Base-by-base conservation (phyloP, 176 grass and related monocot genomes). In the Metroxylon sagu region DNA sequence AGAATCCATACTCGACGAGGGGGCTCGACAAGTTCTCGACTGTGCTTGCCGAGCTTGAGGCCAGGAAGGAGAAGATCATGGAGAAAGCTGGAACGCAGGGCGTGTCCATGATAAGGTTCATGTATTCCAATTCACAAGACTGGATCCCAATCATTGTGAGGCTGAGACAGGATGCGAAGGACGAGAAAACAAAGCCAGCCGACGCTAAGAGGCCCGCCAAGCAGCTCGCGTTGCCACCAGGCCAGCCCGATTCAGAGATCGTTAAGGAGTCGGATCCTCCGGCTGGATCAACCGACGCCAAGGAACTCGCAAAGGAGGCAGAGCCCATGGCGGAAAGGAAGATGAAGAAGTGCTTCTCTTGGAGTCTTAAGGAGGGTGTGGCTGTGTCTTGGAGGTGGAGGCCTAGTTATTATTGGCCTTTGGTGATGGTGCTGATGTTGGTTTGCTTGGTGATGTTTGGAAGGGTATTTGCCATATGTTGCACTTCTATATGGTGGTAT, bases 11-110 rank as follows among this genome's bases (percentile, higher is more conserved):
- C 59, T 73, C 70, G 8, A 16, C 50, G 1, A 17, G 58, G 17
- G 70, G 70, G 25, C 59, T 54, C 18, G 59, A 73, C 18, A 73
- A 73, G 57, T 73, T 53, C 29, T 39, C 70, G 14, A 31, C 70
- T 1, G 14, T 73, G 49, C 14, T 73, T 26, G 49, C 59, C 50
- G 70, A 73, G 12, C 70, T 73, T 59, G 28, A 73, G 58, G 58
- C 70, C 27, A 28, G 50, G 49, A 51, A 50, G 17, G 59, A 51
- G 5, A 43, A 48, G 50, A 43, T 73, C 18, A 6, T 62, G 59
- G 70, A 49, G 5, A 53, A n/a, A 26, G 49, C 58, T 1, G 65
- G 65, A 17, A 55, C 65, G 19, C 23, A 53, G 25, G 69, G 25
- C 7, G 58, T n/a, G 8, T 28, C 70, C 18, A 48, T 62, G 70